Evolutionary conservation across 2,329 filamentous ascomycete species (phyloP).

Genomic region (Ceratocystiopsis minuta): DNA sequence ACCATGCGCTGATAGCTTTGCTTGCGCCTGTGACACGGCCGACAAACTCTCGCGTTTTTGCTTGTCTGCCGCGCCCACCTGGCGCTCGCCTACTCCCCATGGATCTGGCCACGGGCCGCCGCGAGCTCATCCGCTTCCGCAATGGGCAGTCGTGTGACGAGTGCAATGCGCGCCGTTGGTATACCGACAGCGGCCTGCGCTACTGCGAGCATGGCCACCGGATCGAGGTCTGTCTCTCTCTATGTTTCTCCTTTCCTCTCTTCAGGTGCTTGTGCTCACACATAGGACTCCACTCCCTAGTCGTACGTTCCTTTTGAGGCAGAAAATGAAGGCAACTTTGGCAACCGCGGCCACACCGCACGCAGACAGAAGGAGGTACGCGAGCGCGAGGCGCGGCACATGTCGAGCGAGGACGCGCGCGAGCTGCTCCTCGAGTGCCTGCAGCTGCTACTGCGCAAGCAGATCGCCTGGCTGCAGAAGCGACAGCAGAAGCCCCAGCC

Average conservation of each 20-base stretch:
- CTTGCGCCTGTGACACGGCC: no score
- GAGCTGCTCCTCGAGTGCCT: constrained; percentile 69
- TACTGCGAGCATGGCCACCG: constrained; percentile 71
- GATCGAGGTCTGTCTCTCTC: constrained; percentile 40
- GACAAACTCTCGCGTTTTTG: no score
- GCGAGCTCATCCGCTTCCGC: constrained; percentile 32
- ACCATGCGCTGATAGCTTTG: no score
- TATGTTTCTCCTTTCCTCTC: background rate
- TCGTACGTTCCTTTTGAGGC: constrained; percentile 31
- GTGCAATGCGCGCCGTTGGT: constrained; percentile 56
- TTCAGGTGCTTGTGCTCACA: background rate
- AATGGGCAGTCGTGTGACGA: constrained; percentile 36
- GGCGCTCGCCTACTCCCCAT: constrained; percentile 12
- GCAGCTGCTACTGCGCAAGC: constrained; percentile 70
- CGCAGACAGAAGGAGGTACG: constrained; percentile 40
- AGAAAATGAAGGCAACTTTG: constrained; percentile 53
- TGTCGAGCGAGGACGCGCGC: constrained; percentile 49
- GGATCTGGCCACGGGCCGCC: constrained; percentile 17
- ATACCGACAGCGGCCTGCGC: constrained; percentile 55
- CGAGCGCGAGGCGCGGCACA: constrained; percentile 34
- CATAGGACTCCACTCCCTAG: background rate
- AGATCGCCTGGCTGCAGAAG: constrained; percentile 51
- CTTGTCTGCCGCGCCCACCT: no score
- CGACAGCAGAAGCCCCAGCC: constrained; percentile 30
- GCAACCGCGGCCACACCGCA: constrained; percentile 34